These are phyloP conservation scores for Trametes cubensis DNA, from an alignment of 768 basidiomycete genomes.

Conservation along the genomic window DNA sequence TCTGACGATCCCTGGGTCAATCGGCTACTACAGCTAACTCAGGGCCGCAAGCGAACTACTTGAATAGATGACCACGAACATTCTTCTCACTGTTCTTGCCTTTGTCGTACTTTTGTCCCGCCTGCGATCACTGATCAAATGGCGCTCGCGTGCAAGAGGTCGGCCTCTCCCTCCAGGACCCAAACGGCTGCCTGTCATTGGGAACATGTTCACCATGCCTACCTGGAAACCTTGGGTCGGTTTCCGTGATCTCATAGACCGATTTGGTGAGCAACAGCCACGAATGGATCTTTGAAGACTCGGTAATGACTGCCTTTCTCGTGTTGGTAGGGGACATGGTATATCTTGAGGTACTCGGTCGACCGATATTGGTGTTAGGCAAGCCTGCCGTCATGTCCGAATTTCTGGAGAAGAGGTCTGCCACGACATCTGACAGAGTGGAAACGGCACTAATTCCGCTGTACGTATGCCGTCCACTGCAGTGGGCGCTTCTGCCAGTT, in stretches of 20 bases:
- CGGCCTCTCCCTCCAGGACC: slow-evolving; percentile 27
- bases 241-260: slow-evolving; percentile 8
- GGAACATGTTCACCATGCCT: slow-evolving; percentile 21
- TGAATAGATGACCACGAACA: no score
- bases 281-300: no score
- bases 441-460: background rate
- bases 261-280: slow-evolving; percentile 17
- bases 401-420: slow-evolving; percentile 32
- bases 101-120: background rate
- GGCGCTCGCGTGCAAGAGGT: slow-evolving; percentile 4
- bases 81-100: background rate
- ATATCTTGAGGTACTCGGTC: slow-evolving; percentile 6
- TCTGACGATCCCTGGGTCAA: no score
- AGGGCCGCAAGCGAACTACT: no score
- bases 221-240: slow-evolving; percentile 13
- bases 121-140: background rate
- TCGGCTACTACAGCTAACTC: no score
- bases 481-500: no score
- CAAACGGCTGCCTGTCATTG: slow-evolving; percentile 15
- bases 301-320: background rate
- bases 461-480: no score
- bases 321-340: slow-evolving; percentile 19
- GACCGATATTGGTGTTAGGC: slow-evolving; percentile 28
- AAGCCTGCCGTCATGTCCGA: slow-evolving; percentile 28
- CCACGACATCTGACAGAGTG: slow-evolving; percentile 33